phyloP scores from a whole-genome alignment of 305 asterid genomes.

The Fraxinus paxiana region DNA sequence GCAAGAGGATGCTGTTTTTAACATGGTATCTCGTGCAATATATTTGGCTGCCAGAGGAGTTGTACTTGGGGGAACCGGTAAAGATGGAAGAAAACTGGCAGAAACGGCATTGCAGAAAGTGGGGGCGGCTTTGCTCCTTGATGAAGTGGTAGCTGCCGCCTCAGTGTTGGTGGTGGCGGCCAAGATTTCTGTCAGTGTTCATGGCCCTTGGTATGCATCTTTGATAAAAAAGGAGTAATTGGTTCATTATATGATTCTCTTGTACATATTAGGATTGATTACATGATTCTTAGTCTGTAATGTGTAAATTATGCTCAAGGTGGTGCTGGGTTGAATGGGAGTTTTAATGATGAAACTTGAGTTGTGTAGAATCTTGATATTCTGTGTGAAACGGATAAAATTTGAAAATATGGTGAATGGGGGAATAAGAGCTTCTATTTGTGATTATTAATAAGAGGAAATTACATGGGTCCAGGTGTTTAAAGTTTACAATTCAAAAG shows the following conservation, averaged over 20 bases:
- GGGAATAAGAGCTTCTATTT: neutral
- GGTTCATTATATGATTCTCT: neutral
- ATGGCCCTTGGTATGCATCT: conserved; percentile 72
- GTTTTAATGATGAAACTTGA: neutral
- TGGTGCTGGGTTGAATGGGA: neutral
- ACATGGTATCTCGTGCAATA: conserved; percentile 59
- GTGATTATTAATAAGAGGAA: neutral
- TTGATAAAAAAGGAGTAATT: conserved; percentile 24
- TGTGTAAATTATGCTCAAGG: neutral
- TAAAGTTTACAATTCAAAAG: no score
- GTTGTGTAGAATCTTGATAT: neutral
- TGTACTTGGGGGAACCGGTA: conserved; percentile 62
- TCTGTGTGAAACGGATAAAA: neutral
- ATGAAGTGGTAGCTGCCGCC: conserved; percentile 51
- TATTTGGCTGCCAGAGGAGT: conserved; percentile 66
- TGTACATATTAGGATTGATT: conserved; percentile 4
- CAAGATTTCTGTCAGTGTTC: conserved; percentile 59
- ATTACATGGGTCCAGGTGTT: no score
- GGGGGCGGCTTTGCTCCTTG: conserved; percentile 55
- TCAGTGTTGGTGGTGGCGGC: conserved; percentile 49
- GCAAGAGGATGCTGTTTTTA: conserved; percentile 69
- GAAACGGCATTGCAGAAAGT: conserved; percentile 69
- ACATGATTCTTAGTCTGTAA: neutral
- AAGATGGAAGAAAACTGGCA: conserved; percentile 53
- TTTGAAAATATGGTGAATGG: neutral